These are phyloP conservation scores for Metschnikowia lunata DNA, from an alignment of 805 yeast genomes.

Conservation along the genomic window DNA sequence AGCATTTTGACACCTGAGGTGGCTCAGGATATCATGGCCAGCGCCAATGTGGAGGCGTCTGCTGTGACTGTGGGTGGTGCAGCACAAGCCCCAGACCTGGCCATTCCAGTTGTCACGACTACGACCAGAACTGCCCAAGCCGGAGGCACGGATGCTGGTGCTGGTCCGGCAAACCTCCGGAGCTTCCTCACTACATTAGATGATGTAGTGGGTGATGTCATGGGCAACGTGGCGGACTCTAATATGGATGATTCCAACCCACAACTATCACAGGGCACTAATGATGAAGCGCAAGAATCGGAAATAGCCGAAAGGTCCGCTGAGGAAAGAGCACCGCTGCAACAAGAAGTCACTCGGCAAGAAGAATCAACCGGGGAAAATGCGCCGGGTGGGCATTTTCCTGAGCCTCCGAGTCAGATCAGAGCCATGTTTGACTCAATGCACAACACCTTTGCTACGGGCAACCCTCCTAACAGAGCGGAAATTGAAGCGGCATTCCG, in stretches of 20 bases:
- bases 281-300: no score
- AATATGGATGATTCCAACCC: no score
- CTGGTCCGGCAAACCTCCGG: not conserved
- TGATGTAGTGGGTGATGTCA: conserved; percentile 8
- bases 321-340: no score
- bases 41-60: conserved; percentile 24
- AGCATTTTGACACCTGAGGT: conserved; percentile 36
- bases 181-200: conserved; percentile 12
- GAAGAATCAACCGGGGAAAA: no score
- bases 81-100: not conserved
- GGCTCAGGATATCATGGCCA: conserved; percentile 31
- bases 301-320: no score
- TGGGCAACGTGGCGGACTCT: not conserved
- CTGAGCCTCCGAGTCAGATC: no score
- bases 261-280: no score
- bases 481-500: conserved; percentile 3
- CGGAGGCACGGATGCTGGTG: not conserved
- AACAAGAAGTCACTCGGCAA: no score
- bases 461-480: not conserved
- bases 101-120: conserved; percentile 1
- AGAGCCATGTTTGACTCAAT: not conserved
- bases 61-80: conserved; percentile 15
- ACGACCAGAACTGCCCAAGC: not conserved
- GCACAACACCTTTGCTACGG: not conserved
- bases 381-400: no score